Evolutionary conservation across 225 moss, liverwort and hornwort species (phyloP).

Genomic region (Neckera pumila): DNA sequence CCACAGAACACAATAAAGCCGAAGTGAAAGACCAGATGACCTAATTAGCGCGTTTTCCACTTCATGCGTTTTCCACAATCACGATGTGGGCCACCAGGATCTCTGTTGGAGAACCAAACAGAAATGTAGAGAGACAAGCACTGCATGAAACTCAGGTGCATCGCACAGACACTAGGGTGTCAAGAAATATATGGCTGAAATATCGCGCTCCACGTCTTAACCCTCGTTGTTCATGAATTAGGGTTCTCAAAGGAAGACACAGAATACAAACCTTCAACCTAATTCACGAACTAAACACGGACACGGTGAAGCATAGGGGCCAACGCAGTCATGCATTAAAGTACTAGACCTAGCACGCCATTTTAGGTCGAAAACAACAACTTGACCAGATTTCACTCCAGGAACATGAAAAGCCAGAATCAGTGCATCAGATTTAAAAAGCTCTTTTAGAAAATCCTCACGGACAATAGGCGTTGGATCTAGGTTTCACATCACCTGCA

Average conservation of each 20-base stretch:
- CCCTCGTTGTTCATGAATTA: background rate
- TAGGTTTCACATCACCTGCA: slow-evolving; percentile 16
- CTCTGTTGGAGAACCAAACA: background rate
- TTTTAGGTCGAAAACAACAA: background rate
- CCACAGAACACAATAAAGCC: background rate
- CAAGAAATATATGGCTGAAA: background rate
- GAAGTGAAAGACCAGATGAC: too few species aligned
- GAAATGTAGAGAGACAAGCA: background rate
- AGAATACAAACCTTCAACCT: background rate
- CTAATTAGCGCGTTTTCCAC: background rate
- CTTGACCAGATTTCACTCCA: background rate
- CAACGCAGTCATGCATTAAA: background rate
- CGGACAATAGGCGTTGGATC: background rate
- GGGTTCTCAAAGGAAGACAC: background rate
- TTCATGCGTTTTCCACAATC: background rate
- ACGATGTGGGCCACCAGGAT: background rate
- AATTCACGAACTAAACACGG: background rate
- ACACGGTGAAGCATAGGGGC: too few species aligned
- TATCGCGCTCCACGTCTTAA: background rate
- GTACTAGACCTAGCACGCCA: background rate
- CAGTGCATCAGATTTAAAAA: slow-evolving; percentile 31
- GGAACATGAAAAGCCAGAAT: background rate
- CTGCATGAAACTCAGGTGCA: background rate
- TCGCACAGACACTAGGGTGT: background rate
- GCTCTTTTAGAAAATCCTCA: slow-evolving; percentile 19